Base-by-base conservation (phyloP, 148 eudicot genomes). In the Rhododendron kiyosumense region DNA sequence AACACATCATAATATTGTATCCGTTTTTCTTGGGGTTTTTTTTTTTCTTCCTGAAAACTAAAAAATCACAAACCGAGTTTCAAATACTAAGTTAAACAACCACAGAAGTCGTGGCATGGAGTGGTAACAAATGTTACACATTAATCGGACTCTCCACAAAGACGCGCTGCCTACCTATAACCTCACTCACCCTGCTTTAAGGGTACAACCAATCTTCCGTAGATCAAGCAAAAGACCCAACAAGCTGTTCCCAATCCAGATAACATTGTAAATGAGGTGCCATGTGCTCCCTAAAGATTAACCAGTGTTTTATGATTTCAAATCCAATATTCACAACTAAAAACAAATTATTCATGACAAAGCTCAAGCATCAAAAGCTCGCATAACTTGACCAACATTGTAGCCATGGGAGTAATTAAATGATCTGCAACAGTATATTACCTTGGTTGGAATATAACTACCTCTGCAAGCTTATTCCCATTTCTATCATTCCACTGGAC, bases 401-500 rank as follows among this genome's bases (percentile, higher is more conserved):
- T 73, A n/a, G 45, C 73, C 7, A 71, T 43, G 46, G 61, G 61
- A 54, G 61, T 67, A 30, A 41, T 9, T 8, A 81, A 76, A 82
- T 28, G 36, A 85, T 75, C 41, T 45, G n/a, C 75, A 34, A 51
- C 22, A 69, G 34, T 69, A 30, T 30, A 84, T 73, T 84, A 46
- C 59, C 79, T 46, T 34, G 74, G 80, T 84, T 93, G 92, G 87
- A 91, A 96, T 78, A 92, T 95, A 90, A 95, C 46, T 11, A 96
- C 85, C 90, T 95, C 95, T 26, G 95, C 95, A 88, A 96, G 96
- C 86, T 96, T 91, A 84, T 91, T 86, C 28, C 99, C 99, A 91
- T 89, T 85, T 45, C 57, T 90, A 91, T 96, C 99, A 87, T 93
- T 94, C 99, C 99, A 96, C 92, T 92, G 94, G 85, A 96, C 99